Evolutionary conservation across 2,329 filamentous ascomycete species (phyloP).

Genomic region (Aspergillus clavatus): DNA sequence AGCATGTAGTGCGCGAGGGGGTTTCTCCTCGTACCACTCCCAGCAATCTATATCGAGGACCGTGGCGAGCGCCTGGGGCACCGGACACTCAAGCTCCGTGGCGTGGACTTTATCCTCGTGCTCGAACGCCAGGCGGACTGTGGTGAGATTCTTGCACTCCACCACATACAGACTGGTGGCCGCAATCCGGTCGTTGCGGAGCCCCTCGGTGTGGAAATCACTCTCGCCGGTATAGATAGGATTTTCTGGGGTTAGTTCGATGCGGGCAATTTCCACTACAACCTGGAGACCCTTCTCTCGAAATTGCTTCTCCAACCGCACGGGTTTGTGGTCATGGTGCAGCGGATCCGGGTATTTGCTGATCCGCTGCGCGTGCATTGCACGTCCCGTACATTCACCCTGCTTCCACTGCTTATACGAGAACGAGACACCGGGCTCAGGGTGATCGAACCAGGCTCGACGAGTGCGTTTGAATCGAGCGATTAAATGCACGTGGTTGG

Average conservation of each 20-base stretch:
- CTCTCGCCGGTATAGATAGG: background rate
- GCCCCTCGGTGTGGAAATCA: background rate
- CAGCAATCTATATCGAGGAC: no score
- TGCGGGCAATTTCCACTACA: background rate
- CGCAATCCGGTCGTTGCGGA: background rate
- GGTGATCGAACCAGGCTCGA: background rate
- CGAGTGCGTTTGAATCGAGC: background rate
- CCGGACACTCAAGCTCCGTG: no score
- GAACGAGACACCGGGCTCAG: background rate
- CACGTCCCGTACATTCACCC: background rate
- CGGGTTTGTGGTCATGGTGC: background rate
- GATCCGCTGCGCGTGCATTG: background rate
- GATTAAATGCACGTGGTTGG: background rate
- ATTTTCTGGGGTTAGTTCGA: background rate
- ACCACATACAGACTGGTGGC: background rate
- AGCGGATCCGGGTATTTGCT: background rate
- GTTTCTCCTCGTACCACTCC: no score
- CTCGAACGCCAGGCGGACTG: background rate
- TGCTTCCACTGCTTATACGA: background rate
- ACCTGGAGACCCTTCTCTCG: background rate
- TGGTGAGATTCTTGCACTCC: background rate
- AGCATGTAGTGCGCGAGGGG: no score
- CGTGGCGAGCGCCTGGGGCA: no score
- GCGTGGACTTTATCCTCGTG: constrained; percentile 1
- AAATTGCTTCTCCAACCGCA: background rate